Conservation (phyloP, 306 rosid species). For the Vigna mungo region DNA sequence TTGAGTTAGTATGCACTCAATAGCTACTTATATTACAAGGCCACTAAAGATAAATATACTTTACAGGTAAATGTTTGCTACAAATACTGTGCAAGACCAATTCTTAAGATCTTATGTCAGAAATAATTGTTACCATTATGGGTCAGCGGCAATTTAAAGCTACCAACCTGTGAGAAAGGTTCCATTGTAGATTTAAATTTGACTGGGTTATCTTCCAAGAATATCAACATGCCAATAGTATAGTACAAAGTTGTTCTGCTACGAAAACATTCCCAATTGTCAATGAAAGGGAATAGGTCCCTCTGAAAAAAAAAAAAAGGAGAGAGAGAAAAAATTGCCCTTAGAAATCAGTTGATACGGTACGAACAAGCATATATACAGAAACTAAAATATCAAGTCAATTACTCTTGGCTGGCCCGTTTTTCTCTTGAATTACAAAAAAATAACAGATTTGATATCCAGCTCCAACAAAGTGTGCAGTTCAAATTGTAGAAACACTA, state of each 20-base stretch:
- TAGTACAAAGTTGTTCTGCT: constrained; percentile 55
- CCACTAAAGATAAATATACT: background rate
- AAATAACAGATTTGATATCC: background rate
- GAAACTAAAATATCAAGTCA: constrained; percentile 7
- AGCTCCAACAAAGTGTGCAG: constrained; percentile 22
- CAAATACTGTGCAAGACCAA: background rate
- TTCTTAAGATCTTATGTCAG: background rate
- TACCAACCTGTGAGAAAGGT: constrained; percentile 54
- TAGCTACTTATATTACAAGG: background rate
- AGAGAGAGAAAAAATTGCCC: background rate
- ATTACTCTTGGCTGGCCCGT: constrained; percentile 9
- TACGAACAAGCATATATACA: constrained; percentile 8
- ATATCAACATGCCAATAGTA: constrained; percentile 53
- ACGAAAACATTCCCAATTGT: constrained; percentile 51
- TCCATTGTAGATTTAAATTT: constrained; percentile 60
- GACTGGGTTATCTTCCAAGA: constrained; percentile 54
- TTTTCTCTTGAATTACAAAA: background rate
- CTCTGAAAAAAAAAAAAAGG: constrained; percentile 40
- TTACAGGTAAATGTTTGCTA: background rate
- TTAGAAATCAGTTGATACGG: constrained; percentile 11
- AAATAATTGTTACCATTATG: background rate
- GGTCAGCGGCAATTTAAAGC: constrained; percentile 5
- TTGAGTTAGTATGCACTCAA: background rate
- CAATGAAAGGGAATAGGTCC: constrained; percentile 51
- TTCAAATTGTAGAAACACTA: background rate